Conservation (phyloP, 331 rosid species). For the Cydonia oblonga region DNA sequence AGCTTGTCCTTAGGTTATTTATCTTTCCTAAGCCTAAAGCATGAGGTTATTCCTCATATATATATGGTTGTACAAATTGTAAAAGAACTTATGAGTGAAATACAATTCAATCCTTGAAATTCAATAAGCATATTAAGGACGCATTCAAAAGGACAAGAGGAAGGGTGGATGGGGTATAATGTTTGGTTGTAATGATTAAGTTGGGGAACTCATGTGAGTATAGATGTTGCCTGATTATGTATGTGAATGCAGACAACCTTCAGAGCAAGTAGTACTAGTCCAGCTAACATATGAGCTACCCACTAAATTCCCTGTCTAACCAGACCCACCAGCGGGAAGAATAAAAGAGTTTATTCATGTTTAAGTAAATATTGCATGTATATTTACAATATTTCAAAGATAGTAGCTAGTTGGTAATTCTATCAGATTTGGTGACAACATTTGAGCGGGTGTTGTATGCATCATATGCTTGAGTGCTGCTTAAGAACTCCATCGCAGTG, state of each 20-base stretch:
- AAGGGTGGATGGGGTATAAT: not conserved
- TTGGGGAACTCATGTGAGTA: constrained; percentile 1
- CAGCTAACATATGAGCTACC: not conserved
- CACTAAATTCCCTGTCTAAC: not conserved
- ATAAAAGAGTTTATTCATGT: not conserved
- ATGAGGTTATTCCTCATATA: too few relatives aligned
- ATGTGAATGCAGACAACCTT: not conserved
- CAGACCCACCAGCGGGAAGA: not conserved
- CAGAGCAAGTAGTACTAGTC: not conserved
- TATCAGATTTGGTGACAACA: not conserved
- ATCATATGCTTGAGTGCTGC: not conserved
- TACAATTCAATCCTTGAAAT: too few relatives aligned
- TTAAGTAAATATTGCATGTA: not conserved
- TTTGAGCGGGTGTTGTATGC: not conserved
- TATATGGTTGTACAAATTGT: too few relatives aligned
- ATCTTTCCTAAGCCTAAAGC: too few relatives aligned
- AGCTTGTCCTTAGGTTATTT: too few relatives aligned
- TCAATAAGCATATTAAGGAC: not conserved
- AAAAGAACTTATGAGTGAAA: too few relatives aligned
- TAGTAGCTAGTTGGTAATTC: not conserved
- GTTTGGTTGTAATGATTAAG: constrained; percentile 1
- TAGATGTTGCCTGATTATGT: not conserved
- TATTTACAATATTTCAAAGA: too few relatives aligned
- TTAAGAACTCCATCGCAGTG: not conserved
- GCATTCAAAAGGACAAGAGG: not conserved